Evolutionary conservation across 73 alveolate species (phyloP).

Genomic region (Tetrahymena malaccensis): DNA sequence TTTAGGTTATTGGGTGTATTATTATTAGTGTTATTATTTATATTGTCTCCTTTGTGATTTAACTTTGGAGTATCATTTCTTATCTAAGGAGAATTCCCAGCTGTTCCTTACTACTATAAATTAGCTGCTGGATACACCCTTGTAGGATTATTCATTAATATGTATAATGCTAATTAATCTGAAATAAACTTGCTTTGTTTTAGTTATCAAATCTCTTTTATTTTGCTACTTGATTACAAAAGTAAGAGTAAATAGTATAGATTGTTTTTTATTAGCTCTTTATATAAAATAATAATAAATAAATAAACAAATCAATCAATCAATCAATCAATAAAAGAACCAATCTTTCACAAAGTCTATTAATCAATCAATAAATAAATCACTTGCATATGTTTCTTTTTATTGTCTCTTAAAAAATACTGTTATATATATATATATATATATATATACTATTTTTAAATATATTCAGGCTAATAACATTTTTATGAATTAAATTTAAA

Average conservation of each 20-base stretch:
- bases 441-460: neutral
- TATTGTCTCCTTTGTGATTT: neutral
- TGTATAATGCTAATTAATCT: neutral
- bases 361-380: neutral
- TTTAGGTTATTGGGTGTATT: neutral
- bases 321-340: neutral
- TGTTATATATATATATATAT: neutral
- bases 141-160: neutral
- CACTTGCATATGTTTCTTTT: neutral
- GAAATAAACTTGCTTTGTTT: neutral
- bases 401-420: neutral
- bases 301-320: too few species aligned
- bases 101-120: neutral
- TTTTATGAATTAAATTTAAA: too few species aligned
- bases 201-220: neutral
- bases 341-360: neutral
- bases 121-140: neutral
- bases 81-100: neutral
- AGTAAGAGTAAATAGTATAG: neutral
- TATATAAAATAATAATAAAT: too few species aligned
- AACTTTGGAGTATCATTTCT: neutral
- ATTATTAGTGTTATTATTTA: neutral
- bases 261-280: neutral
- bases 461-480: neutral
- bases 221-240: neutral